Evolutionary conservation across 1,284 basidiomycete genomes (phyloP), one percentile per base, ranked within the genome.

Genomic region (Bjerkandera adusta): DNA sequence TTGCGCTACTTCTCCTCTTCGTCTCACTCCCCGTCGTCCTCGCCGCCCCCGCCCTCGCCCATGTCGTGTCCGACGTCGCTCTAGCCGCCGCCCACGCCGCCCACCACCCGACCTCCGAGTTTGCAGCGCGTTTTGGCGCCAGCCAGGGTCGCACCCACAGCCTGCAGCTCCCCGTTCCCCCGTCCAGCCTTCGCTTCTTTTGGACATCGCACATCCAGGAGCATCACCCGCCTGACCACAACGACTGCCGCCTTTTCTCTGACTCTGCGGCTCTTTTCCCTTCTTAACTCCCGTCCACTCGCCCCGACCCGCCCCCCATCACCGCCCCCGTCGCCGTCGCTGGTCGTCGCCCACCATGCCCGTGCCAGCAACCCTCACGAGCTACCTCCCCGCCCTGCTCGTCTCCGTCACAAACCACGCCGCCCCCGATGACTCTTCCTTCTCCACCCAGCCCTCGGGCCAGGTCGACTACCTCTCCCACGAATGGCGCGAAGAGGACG

Each of bases 401-500:
- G 75, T 80, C 47, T 83, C 83, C 11, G 77, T 84, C 45, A 73
- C 75, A 27, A 72, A 77, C 49, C 77, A 73, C 56, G 66, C 74
- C 34, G 65, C 75, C 43, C 78, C 83, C 16, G 84, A 87, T 68
- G 85, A 89, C 68, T 79, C 82, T 4, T 69, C 76, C 22, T 64
- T 87, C 43, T 75, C 76, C 8, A 82, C 82, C 36, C 77, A 79
- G 15, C 81, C 86, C 34, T 73, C 77, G 27, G 82, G 77, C 26
- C 87, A 89, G 70, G 86, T 89, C 59, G 86, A 89, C 74, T 89
- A 89, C 65, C 79, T 89, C 51, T 94, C 90, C 42, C 95, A 99
- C 68, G 80, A 97, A 51, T 99, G 97, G 96, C 80, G 85, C 54
- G 97, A 99, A 68, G 95, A 98, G 67, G 97, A 99, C 67, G 93